A percentile compares a stretch with the other conserved stretches of the same genome.
Evolutionary conservation across 768 basidiomycete species (phyloP).

Genomic region (Leucocoprinus birnbaumii): DNA sequence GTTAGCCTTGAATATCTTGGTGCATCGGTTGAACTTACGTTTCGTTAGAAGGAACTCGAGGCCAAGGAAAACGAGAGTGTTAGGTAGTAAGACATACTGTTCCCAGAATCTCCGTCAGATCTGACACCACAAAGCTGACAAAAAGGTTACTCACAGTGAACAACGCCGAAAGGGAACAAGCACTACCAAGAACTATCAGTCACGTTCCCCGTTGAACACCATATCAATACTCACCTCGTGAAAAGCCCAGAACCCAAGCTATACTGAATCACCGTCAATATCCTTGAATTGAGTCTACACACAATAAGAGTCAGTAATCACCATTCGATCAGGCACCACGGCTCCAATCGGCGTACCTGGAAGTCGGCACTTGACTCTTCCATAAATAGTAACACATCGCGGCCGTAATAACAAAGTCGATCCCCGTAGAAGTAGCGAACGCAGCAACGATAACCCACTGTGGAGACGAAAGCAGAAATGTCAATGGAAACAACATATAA

Average conservation of each 20-base stretch:
- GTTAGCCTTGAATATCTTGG: background rate
- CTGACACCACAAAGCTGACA: background rate
- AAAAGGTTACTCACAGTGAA: slow-evolving; percentile 30
- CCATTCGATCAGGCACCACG: background rate
- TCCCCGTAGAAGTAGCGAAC: slow-evolving; percentile 37
- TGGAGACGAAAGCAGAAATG: background rate
- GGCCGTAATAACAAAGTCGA: slow-evolving; percentile 39
- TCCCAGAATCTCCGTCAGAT: background rate
- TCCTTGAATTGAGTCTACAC: slow-evolving; percentile 28
- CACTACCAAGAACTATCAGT: slow-evolving; percentile 22
- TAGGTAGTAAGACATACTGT: slow-evolving; percentile 40
- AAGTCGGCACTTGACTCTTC: slow-evolving; percentile 26
- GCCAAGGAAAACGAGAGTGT: slow-evolving; percentile 40
- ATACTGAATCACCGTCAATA: slow-evolving; percentile 34
- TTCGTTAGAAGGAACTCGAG: slow-evolving; percentile 43
- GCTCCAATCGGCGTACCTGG: slow-evolving; percentile 19
- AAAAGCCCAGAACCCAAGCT: slow-evolving; percentile 34
- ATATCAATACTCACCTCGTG: slow-evolving; percentile 26
- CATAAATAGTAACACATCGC: slow-evolving; percentile 35
- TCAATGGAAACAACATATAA: background rate
- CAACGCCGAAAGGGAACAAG: slow-evolving; percentile 41
- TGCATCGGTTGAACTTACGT: slow-evolving; percentile 24
- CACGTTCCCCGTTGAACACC: background rate
- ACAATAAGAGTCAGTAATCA: background rate
- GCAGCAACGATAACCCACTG: slow-evolving; percentile 43